A percentile compares a stretch with the other conserved stretches of the same genome.
Evolutionary conservation across 2,329 filamentous ascomycete genomes (phyloP).

Genomic region (Trichoderma atrobrunneum): DNA sequence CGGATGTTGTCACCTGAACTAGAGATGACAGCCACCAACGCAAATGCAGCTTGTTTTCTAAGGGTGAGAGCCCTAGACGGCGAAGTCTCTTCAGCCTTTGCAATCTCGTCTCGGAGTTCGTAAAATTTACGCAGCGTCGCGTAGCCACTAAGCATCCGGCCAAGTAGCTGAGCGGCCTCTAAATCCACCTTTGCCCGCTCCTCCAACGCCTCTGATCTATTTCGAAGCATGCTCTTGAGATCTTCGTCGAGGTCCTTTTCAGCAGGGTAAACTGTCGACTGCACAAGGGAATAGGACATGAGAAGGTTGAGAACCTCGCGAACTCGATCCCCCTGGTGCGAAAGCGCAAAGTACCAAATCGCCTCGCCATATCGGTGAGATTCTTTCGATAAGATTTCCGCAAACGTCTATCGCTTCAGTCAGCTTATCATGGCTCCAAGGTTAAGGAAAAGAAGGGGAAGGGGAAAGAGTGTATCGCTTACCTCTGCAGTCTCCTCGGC

Average conservation of each 20-base stretch:
- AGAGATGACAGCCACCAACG: constrained; percentile 77
- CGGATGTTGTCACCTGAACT: constrained; percentile 88
- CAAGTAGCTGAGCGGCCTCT: constrained; percentile 78
- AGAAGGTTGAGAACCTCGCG: constrained; percentile 83
- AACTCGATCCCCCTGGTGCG: constrained; percentile 74
- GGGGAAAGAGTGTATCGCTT: constrained; percentile 33
- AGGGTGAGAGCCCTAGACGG: constrained; percentile 51
- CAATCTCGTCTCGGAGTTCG: constrained; percentile 66
- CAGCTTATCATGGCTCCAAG: not conserved
- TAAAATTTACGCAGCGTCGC: constrained; percentile 89
- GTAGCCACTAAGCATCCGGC: constrained; percentile 85
- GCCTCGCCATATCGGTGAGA: constrained; percentile 81
- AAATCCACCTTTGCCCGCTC: constrained; percentile 71
- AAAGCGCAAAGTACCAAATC: constrained; percentile 85
- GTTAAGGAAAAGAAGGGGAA: not conserved
- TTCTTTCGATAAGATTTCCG: constrained; percentile 69
- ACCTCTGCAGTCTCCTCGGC: constrained; percentile 82
- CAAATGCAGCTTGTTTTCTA: constrained; percentile 66
- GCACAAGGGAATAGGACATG: constrained; percentile 81
- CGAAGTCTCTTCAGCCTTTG: constrained; percentile 30
- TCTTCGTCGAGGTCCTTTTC: constrained; percentile 68
- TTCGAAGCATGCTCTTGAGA: constrained; percentile 66
- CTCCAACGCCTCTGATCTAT: constrained; percentile 69
- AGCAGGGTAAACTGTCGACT: constrained; percentile 77
- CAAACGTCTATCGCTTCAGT: constrained; percentile 65